A percentile compares a stretch with the other conserved stretches of the same genome.
These are phyloP conservation scores for Voacanga thouarsii DNA, from an alignment of 257 asterid genomes.

Conservation along the genomic window DNA sequence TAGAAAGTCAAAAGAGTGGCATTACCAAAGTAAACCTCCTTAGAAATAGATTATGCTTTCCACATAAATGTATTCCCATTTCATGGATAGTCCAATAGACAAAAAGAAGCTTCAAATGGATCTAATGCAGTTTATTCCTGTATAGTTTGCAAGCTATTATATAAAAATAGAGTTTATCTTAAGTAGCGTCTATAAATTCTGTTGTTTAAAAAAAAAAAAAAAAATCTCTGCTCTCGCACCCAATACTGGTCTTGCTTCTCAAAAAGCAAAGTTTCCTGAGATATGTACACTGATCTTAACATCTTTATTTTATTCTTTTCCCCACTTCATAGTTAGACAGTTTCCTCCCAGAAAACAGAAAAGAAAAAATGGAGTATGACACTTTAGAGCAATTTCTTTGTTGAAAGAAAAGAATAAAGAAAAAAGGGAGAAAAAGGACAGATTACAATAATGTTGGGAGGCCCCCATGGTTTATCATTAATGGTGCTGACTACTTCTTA, in stretches of 20 bases:
- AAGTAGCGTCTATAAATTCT: too few relatives aligned
- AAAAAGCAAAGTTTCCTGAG: not conserved
- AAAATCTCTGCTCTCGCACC: too few relatives aligned
- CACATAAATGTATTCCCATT: not conserved
- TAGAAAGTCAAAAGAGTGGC: not conserved
- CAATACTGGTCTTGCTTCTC: not conserved
- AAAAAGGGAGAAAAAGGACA: not conserved
- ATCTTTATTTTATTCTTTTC: not conserved
- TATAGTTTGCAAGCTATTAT: too few relatives aligned
- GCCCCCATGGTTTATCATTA: not conserved
- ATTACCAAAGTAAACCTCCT: not conserved
- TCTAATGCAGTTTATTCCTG: too few relatives aligned
- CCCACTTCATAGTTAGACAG: not conserved
- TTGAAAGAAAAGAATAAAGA: conserved; percentile 13
- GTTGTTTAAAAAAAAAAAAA: too few relatives aligned
- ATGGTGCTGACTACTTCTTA: not conserved
- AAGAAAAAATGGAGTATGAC: not conserved
- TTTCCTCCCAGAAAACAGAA: not conserved
- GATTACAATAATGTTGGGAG: not conserved
- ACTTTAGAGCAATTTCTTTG: conserved; percentile 7
- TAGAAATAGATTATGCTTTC: not conserved
- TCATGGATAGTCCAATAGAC: not conserved
- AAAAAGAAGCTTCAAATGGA: not conserved
- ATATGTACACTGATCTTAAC: not conserved
- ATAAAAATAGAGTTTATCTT: too few relatives aligned